phyloP scores from a whole-genome alignment of 2,329 filamentous ascomycete species.

The Talaromyces sp. region DNA sequence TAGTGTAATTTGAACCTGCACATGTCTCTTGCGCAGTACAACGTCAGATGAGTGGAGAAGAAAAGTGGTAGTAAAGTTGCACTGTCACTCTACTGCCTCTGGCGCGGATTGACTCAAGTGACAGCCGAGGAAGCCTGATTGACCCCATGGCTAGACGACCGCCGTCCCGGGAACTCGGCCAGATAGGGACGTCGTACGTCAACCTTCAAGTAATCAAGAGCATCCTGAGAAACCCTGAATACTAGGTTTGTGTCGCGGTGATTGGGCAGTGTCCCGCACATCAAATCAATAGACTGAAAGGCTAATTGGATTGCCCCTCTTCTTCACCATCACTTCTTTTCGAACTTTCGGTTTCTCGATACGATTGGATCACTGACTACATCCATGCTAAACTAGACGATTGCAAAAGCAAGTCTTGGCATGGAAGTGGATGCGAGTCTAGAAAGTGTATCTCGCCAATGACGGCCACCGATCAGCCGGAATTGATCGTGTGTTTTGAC shows the following conservation, averaged over 20 bases:
- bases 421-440: background rate
- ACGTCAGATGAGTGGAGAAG: background rate
- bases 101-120: background rate
- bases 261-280: background rate
- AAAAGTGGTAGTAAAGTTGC: background rate
- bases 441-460: constrained; percentile 6
- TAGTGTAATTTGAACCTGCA: background rate
- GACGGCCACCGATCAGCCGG: constrained; percentile 5
- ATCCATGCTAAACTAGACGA: background rate
- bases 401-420: background rate
- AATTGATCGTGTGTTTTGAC: background rate
- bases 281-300: background rate
- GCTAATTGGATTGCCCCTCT: background rate
- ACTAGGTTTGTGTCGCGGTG: background rate
- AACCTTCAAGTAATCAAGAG: background rate
- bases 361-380: background rate
- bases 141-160: background rate
- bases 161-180: background rate
- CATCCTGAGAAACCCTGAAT: background rate
- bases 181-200: background rate
- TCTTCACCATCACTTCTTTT: background rate
- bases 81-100: background rate
- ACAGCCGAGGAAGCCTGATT: background rate
- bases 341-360: background rate
- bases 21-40: background rate